Conservation (phyloP, 495 filamentous ascomycete species). For the Aspergillus bertholletiae region DNA sequence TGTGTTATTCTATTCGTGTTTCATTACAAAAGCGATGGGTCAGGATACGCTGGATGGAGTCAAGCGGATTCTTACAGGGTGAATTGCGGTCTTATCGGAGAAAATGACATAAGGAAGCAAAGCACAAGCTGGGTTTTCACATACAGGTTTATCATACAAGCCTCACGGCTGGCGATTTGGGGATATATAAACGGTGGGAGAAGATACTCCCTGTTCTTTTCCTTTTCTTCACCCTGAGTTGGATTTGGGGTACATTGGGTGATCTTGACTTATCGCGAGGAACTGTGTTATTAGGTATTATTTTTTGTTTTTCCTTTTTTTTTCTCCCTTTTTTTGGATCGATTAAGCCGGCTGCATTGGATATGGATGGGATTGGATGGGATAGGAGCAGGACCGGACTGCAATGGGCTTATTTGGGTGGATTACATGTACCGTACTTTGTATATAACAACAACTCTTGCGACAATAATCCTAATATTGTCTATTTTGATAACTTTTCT, state of each 20-base stretch:
- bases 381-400: neutral
- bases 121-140: neutral
- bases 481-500: neutral
- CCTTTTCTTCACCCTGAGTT: neutral
- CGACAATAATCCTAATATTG: neutral
- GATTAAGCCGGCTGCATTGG: slow-evolving; percentile 12
- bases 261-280: slow-evolving; percentile 1
- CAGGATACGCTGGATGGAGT: slow-evolving; percentile 4
- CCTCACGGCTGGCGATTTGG: neutral
- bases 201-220: neutral
- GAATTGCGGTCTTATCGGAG: neutral
- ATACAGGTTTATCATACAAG: slow-evolving; percentile 4
- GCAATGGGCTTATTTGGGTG: slow-evolving; percentile 2
- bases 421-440: slow-evolving; percentile 9
- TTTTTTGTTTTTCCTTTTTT: too few species aligned
- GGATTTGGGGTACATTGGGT: neutral
- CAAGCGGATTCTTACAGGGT: neutral
- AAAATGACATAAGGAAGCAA: neutral
- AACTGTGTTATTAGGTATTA: slow-evolving; percentile 16
- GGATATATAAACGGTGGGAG: neutral
- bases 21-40: neutral
- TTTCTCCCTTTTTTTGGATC: too few species aligned
- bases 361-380: slow-evolving; percentile 17
- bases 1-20: neutral
- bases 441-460: slow-evolving; percentile 8